phyloP scores from a whole-genome alignment of 2,329 filamentous ascomycete species.

The Verticillium alfalfae region DNA sequence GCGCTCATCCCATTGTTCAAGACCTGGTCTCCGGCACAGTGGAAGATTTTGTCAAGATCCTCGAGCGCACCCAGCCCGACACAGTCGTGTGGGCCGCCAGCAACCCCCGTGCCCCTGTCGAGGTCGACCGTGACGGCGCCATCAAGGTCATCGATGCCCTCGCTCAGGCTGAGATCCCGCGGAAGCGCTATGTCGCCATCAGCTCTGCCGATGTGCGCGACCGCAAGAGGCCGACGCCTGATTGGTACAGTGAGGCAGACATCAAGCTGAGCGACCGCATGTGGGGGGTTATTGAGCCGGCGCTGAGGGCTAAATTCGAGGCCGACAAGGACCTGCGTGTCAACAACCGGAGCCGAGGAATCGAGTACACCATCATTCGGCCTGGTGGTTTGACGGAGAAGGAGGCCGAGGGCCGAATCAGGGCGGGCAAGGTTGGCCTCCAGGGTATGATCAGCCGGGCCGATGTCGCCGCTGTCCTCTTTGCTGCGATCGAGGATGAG shows the following conservation, averaged over 20 bases:
- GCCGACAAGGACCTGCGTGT: constrained; percentile 32
- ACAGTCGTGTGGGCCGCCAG: constrained; percentile 26
- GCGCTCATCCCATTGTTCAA: constrained; percentile 34
- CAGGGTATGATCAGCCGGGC: constrained; percentile 28
- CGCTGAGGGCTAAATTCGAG: constrained; percentile 34
- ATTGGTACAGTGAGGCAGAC: constrained; percentile 36
- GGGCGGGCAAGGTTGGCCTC: constrained; percentile 34
- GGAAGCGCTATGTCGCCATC: constrained; percentile 38
- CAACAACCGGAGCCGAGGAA: constrained; percentile 25
- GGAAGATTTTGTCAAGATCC: constrained; percentile 27
- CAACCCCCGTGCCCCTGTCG: constrained; percentile 31
- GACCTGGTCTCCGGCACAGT: constrained; percentile 31
- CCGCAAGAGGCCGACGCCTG: constrained; percentile 27
- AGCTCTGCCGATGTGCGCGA: constrained; percentile 38
- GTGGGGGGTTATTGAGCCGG: constrained; percentile 30
- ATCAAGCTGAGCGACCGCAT: constrained; percentile 24
- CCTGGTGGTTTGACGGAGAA: constrained; percentile 33
- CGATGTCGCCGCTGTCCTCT: constrained; percentile 37
- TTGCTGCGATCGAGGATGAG: constrained; percentile 30
- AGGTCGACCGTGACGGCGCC: constrained; percentile 38
- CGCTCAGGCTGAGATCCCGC: constrained; percentile 24
- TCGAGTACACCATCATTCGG: constrained; percentile 40
- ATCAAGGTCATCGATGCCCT: constrained; percentile 39
- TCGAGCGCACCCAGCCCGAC: constrained; percentile 23
- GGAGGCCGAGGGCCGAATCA: constrained; percentile 27